Base-by-base conservation (phyloP, 2,329 filamentous ascomycete genomes). In the Diaporthe citri region DNA sequence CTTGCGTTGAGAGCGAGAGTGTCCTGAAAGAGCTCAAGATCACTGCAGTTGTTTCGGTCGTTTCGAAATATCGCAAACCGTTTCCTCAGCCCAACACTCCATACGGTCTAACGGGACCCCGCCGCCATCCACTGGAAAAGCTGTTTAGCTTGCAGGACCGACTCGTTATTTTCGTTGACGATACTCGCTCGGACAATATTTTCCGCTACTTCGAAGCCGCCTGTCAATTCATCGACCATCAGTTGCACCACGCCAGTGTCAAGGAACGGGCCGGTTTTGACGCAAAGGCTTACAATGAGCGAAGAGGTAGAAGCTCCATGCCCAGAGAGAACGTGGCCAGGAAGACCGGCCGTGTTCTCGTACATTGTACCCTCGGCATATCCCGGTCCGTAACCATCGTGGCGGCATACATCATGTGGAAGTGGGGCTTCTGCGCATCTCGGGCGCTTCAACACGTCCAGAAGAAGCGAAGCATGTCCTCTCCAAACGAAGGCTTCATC, bases 321-420 rank as follows among this genome's bases (percentile, higher is more conserved):
- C 2, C 17, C 10, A 17, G 22, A 10, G 28, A 46, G 2, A 7
- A 31, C n/a, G n/a, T 17, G 4, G 25, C 13, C 17, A 57, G 46
- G 28, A 20, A 57, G 28, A 20, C 9, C 4, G 51, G 55, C 2
- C 52, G 52, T 20, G 75, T 80, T n/a, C 73, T 80, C 2, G 77
- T 80, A 1, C 79, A 80, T 60, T 80, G 79, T 60, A 83, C 85
- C 71, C 52, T 22, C 25, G 78, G 79, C 3, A 59, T 75, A 4
- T 80, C 79, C 8, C 74, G 79, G 12, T 80, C 79, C 7, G 74
- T 77, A 1, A 77, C 77, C 2, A 74, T 77, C 1, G 71, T 78
- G 0, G 76, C 78, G 5, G 78, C 78, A 3, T 81, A 79, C 62
- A 60, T 81, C 46, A 80, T 81, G 79, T 71, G 76, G 31, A 80